Conservation (phyloP, 2,329 filamentous ascomycete species). For the Curvularia verruculosa region DNA sequence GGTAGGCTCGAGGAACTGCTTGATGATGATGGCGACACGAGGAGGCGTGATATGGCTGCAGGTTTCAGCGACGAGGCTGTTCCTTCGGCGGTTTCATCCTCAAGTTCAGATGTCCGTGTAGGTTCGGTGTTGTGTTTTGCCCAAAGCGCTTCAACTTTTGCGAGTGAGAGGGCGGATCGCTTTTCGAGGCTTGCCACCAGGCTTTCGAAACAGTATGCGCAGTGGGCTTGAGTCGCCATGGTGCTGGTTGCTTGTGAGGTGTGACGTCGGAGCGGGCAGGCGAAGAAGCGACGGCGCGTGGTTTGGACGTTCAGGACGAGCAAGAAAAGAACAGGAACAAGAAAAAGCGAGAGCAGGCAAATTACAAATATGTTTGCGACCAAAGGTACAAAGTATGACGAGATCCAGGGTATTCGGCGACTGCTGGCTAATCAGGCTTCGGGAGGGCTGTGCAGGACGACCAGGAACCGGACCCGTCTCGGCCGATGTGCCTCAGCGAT, state of each 20-base stretch:
- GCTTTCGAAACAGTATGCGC: slow-evolving; percentile 90
- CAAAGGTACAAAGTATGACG: slow-evolving; percentile 14
- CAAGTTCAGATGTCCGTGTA: slow-evolving; percentile 11
- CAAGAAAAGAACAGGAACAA: neutral
- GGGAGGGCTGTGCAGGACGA: slow-evolving; percentile 14
- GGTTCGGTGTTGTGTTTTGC: slow-evolving; percentile 55
- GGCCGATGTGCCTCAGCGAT: slow-evolving; percentile 22
- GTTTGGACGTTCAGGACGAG: neutral
- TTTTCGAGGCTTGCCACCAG: slow-evolving; percentile 77
- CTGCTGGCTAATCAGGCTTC: slow-evolving; percentile 12
- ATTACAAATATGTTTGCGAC: neutral
- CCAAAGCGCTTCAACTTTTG: slow-evolving; percentile 73
- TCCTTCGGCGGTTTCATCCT: slow-evolving; percentile 9
- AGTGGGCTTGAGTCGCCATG: slow-evolving; percentile 88
- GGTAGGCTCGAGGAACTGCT: slow-evolving; percentile 54
- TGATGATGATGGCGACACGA: slow-evolving; percentile 52
- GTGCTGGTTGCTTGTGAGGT: slow-evolving; percentile 2
- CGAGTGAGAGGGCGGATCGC: slow-evolving; percentile 70
- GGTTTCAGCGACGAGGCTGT: slow-evolving; percentile 42
- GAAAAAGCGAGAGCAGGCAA: slow-evolving; percentile 1
- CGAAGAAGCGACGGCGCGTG: neutral
- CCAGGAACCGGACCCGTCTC: slow-evolving; percentile 14
- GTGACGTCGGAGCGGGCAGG: neutral
- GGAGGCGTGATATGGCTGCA: slow-evolving; percentile 54
- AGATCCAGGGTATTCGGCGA: slow-evolving; percentile 12